Percentiles rank a stretch among this genome's conserved stretches.
These are phyloP conservation scores for Phytophthora kernoviae DNA, from an alignment of 352 stramenopile genomes.

Conservation along the genomic window DNA sequence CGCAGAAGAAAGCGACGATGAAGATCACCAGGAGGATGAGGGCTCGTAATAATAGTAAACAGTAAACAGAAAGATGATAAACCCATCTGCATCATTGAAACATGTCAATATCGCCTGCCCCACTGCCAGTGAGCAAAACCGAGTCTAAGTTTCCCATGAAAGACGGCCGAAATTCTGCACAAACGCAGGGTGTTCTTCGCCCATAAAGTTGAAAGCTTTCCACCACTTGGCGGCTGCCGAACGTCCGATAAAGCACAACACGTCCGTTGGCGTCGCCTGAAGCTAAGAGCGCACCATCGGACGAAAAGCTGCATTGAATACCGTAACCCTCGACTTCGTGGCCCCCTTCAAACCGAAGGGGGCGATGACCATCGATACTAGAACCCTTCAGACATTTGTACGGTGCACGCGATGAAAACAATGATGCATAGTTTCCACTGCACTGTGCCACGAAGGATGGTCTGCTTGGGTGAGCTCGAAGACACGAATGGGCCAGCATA, in stretches of 20 bases:
- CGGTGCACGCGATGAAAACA: constrained; percentile 48
- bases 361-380: constrained; percentile 6
- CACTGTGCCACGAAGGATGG: constrained; percentile 56
- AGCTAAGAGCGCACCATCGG: constrained; percentile 44
- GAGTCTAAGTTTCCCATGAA: not conserved
- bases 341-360: constrained; percentile 28
- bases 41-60: constrained; percentile 32
- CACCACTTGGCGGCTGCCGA: constrained; percentile 21
- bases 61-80: constrained; percentile 24
- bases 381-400: constrained; percentile 52
- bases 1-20: constrained; percentile 20
- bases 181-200: constrained; percentile 27
- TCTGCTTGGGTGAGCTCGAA: constrained; percentile 47
- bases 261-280: constrained; percentile 51
- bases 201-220: constrained; percentile 27
- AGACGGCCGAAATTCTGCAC: constrained; percentile 37
- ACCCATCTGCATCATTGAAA: constrained; percentile 15
- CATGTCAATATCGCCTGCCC: constrained; percentile 30
- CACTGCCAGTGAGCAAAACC: constrained; percentile 32
- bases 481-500: constrained; percentile 47
- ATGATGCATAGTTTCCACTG: constrained; percentile 36
- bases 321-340: constrained; percentile 51
- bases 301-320: constrained; percentile 62
- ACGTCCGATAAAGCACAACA: constrained; percentile 50
- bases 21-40: constrained; percentile 31